Evolutionary conservation across 2,329 filamentous ascomycete genomes (phyloP).

Genomic region (Beauveria scarabaeidicola): DNA sequence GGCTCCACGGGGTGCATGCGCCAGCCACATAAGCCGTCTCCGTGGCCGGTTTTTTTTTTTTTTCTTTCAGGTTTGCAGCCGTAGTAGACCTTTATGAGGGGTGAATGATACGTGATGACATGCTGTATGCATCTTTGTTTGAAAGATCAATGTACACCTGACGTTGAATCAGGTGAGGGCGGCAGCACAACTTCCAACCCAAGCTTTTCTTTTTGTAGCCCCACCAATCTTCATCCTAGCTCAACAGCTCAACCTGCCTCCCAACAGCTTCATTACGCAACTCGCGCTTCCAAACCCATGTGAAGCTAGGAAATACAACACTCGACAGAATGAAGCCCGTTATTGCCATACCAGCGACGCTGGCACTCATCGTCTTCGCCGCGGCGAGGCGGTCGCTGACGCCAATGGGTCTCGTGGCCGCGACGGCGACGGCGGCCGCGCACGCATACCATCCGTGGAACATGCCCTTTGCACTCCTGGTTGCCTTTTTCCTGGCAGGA

Average conservation of each 20-base stretch:
- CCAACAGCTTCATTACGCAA: not conserved
- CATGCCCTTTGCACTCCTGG: conserved; percentile 76
- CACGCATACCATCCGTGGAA: conserved; percentile 93
- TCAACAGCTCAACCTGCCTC: not conserved
- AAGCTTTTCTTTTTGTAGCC: not conserved
- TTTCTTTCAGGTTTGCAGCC: not conserved
- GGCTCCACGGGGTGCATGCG: conserved; percentile 45
- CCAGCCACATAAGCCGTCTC: not conserved
- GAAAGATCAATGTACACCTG: not conserved
- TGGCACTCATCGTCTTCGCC: conserved; percentile 57
- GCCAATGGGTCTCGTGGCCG: conserved; percentile 61
- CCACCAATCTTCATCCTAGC: not conserved
- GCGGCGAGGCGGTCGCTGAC: conserved; percentile 71
- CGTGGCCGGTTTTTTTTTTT: too few species aligned
- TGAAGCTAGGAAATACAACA: not conserved
- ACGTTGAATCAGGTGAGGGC: not conserved
- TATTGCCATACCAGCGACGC: conserved; percentile 49
- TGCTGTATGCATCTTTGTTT: not conserved
- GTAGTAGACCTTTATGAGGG: not conserved
- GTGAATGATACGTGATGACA: not conserved
- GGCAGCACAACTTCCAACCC: not conserved
- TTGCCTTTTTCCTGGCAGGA: conserved; percentile 79
- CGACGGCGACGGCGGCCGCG: conserved; percentile 62
- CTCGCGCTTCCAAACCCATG: not conserved
- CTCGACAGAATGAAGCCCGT: conserved; percentile 43